These are phyloP conservation scores for Fonsecaea erecta DNA, from an alignment of 2,329 filamentous ascomycete genomes.

Conservation along the genomic window DNA sequence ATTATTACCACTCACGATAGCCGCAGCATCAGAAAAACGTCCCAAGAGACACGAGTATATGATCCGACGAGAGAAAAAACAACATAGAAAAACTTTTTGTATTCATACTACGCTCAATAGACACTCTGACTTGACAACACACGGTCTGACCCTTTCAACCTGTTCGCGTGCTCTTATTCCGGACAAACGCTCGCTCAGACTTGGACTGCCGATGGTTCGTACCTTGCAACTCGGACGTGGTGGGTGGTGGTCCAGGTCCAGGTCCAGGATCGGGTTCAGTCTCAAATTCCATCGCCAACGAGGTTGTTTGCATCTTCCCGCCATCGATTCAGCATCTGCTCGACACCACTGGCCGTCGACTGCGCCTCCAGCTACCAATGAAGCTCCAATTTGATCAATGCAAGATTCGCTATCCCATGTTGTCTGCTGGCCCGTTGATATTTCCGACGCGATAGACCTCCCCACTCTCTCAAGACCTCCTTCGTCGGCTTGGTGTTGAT, in stretches of 20 bases:
- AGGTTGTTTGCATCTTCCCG: background rate
- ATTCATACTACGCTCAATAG: conserved; percentile 22
- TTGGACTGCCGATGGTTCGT: background rate
- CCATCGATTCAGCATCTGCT: background rate
- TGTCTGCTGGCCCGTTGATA: conserved; percentile 11
- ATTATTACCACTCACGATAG: background rate
- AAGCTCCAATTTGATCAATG: conserved; percentile 21
- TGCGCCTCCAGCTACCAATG: conserved; percentile 13
- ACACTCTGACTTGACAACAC: conserved; percentile 2
- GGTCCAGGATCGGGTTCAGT: background rate
- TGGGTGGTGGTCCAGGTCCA: background rate
- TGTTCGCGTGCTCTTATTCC: background rate
- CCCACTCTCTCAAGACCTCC: background rate
- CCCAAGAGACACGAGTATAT: background rate
- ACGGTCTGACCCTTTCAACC: background rate
- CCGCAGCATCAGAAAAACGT: background rate
- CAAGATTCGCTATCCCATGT: conserved; percentile 8
- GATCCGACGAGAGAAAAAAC: background rate
- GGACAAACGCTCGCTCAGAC: background rate
- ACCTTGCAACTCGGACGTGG: background rate
- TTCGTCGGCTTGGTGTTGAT: background rate
- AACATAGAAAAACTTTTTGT: conserved; percentile 13
- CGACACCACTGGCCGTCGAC: background rate
- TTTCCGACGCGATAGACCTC: background rate
- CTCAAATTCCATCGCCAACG: background rate